A percentile compares a stretch with the other conserved stretches of the same genome.
These are phyloP conservation scores for Euphorbia pulcherrima DNA, from an alignment of 345 rosid genomes.

Conservation along the genomic window DNA sequence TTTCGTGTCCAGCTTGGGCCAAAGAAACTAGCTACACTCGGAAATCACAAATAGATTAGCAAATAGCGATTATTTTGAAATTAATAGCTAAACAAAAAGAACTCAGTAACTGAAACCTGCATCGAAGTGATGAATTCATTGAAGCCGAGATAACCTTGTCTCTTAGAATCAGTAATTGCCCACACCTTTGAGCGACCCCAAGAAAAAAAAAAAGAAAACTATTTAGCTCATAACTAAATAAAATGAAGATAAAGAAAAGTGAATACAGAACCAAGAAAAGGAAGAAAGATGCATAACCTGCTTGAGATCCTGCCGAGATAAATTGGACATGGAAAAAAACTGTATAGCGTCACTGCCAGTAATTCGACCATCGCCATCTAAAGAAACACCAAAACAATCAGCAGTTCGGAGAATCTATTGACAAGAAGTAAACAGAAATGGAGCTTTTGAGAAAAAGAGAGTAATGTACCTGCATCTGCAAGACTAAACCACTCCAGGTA, in stretches of 20 bases:
- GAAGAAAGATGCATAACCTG: conserved; percentile 38
- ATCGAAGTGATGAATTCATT: conserved; percentile 66
- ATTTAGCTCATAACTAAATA: conserved; percentile 7
- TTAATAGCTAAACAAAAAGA: neutral
- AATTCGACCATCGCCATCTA: conserved; percentile 84
- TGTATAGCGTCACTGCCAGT: conserved; percentile 85
- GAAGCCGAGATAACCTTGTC: conserved; percentile 81
- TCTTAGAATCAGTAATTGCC: conserved; percentile 88
- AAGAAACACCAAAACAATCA: neutral
- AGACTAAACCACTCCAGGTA: conserved; percentile 81
- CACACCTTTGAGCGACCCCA: conserved; percentile 49
- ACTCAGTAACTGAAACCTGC: conserved; percentile 8
- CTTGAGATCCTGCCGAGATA: conserved; percentile 79
- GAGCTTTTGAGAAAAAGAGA: neutral
- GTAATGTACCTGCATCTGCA: conserved; percentile 75
- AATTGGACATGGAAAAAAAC: conserved; percentile 71
- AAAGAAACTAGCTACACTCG: conserved; percentile 64
- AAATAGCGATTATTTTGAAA: neutral
- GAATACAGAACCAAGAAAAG: neutral
- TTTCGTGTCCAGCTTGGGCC: conserved; percentile 61
- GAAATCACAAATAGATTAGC: conserved; percentile 20
- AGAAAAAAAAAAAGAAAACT: neutral
- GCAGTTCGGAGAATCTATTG: too few relatives aligned
- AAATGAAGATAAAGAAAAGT: conserved; percentile 1
- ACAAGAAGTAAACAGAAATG: neutral